Conservation (phyloP, 345 rosid genomes). For the Garcia nutans region DNA sequence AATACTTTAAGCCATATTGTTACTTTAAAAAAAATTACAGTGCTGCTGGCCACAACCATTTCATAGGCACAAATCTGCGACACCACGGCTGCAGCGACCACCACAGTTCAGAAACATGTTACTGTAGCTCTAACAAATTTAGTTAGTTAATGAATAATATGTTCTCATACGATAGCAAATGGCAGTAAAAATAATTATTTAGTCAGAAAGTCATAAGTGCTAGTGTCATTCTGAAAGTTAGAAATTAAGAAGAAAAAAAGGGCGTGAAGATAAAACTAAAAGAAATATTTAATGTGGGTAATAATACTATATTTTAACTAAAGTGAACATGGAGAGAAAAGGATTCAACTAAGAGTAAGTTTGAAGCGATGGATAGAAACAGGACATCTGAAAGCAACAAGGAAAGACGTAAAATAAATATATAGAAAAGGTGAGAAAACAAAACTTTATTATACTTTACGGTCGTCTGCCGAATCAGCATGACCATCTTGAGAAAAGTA, state of each 20-base stretch:
- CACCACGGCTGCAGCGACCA: not conserved
- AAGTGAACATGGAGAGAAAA: not conserved
- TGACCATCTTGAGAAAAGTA: conserved; percentile 95
- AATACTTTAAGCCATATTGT: not conserved
- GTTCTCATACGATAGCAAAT: not conserved
- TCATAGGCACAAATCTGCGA: not conserved
- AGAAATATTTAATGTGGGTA: not conserved
- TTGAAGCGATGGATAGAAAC: not conserved
- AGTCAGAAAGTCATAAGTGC: not conserved
- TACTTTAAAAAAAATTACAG: not conserved
- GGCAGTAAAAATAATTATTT: not conserved
- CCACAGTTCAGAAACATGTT: not conserved
- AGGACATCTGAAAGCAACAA: not conserved
- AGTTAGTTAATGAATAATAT: not conserved
- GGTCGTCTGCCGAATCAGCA: conserved; percentile 56
- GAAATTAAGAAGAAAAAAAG: not conserved
- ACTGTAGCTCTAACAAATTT: too few species aligned
- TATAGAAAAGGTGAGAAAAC: not conserved
- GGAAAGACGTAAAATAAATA: not conserved
- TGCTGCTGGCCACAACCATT: not conserved
- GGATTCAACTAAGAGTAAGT: not conserved
- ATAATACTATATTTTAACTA: not conserved
- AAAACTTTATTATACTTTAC: conserved; percentile 44
- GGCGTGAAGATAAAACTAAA: not conserved
- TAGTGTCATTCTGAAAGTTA: too few species aligned